Conservation (phyloP, 495 filamentous ascomycete species). For the Penicillium dipodomyicola region DNA sequence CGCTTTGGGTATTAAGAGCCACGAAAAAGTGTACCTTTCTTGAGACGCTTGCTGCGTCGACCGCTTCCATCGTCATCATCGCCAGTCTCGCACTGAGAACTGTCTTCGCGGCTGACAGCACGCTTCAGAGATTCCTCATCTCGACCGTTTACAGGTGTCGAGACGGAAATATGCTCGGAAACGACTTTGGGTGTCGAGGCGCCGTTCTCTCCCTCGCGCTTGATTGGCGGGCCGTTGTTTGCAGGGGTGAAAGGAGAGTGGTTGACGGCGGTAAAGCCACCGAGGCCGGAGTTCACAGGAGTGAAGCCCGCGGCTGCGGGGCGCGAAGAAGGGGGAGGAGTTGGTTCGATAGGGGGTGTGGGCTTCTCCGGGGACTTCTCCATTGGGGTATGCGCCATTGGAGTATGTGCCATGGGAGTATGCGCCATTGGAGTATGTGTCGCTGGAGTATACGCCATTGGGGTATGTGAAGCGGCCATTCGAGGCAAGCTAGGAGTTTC, state of each 20-base stretch:
- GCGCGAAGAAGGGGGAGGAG: slow-evolving; percentile 48
- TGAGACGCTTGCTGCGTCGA: slow-evolving; percentile 86
- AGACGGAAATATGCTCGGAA: slow-evolving; percentile 35
- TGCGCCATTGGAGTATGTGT: slow-evolving; percentile 59
- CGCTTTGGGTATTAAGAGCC: neutral
- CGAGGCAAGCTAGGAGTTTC: slow-evolving; percentile 72
- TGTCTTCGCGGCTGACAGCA: slow-evolving; percentile 73
- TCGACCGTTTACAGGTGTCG: slow-evolving; percentile 56
- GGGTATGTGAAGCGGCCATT: slow-evolving; percentile 62
- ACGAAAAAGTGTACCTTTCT: slow-evolving; percentile 68
- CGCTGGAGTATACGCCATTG: slow-evolving; percentile 42
- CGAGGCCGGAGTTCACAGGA: slow-evolving; percentile 61
- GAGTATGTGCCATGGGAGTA: neutral
- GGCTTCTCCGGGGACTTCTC: slow-evolving; percentile 44
- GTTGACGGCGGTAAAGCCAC: slow-evolving; percentile 77
- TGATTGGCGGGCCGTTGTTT: slow-evolving; percentile 47
- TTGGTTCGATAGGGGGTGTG: slow-evolving; percentile 49
- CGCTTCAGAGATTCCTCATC: slow-evolving; percentile 68
- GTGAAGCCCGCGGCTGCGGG: slow-evolving; percentile 66
- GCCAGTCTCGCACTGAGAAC: slow-evolving; percentile 59
- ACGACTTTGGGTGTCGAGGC: slow-evolving; percentile 42
- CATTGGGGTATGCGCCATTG: slow-evolving; percentile 56
- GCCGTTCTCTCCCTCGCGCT: slow-evolving; percentile 51
- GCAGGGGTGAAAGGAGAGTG: slow-evolving; percentile 56
- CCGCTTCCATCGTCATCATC: slow-evolving; percentile 68